Conservation (phyloP, 768 basidiomycete species). For the Lactarius sanguifluus region DNA sequence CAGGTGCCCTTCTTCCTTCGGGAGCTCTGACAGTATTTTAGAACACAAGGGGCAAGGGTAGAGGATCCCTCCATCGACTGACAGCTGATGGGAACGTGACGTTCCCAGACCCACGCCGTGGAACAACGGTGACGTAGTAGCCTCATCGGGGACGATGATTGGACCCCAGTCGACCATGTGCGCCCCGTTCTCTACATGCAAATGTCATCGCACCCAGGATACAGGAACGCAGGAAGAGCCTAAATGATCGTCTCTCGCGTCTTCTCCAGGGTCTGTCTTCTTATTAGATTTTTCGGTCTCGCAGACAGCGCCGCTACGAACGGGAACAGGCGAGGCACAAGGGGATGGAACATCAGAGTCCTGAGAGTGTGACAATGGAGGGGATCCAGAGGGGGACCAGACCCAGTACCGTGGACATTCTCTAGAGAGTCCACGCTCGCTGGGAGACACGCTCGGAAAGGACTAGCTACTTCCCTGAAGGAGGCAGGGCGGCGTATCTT, state of each 20-base stretch:
- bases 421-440: background rate
- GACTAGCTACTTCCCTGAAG: background rate
- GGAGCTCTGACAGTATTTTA: background rate
- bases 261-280: slow-evolving; percentile 2
- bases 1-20: background rate
- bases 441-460: background rate
- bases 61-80: background rate
- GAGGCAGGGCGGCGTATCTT: background rate
- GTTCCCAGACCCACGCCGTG: background rate
- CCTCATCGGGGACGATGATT: background rate
- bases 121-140: background rate
- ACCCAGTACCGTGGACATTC: background rate
- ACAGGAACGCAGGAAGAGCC: background rate
- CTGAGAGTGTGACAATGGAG: background rate
- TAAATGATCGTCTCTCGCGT: slow-evolving; percentile 1
- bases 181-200: background rate
- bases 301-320: background rate
- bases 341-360: background rate
- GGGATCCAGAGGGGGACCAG: background rate
- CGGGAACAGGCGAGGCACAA: background rate
- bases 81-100: background rate
- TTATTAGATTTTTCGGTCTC: background rate
- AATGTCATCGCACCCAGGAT: background rate
- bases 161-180: background rate
- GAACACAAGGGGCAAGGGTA: background rate